These are phyloP conservation scores for Fusarium algeriense DNA, from an alignment of 2,329 filamentous ascomycete species.

Conservation along the genomic window DNA sequence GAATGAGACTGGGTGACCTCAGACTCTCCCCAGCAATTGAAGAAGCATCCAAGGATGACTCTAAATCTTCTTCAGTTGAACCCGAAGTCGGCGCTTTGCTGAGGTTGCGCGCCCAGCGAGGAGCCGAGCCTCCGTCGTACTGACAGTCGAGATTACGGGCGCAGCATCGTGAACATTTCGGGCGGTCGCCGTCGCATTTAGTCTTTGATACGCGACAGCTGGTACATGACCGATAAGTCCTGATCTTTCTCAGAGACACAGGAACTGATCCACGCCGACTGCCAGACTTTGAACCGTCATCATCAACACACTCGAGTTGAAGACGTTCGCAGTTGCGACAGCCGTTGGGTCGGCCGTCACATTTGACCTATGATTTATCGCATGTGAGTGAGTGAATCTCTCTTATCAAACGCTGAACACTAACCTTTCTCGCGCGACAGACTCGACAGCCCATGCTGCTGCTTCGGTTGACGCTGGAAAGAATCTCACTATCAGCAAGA, in stretches of 20 bases:
- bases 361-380: slow-evolving; percentile 53
- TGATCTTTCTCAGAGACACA: slow-evolving; percentile 54
- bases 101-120: slow-evolving; percentile 54
- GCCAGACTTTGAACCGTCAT: slow-evolving; percentile 49
- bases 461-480: slow-evolving; percentile 33
- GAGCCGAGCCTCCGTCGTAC: slow-evolving; percentile 55
- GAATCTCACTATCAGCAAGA: slow-evolving; percentile 29
- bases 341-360: slow-evolving; percentile 57
- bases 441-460: slow-evolving; percentile 56
- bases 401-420: slow-evolving; percentile 6
- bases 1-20: slow-evolving; percentile 44
- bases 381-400: slow-evolving; percentile 22
- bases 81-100: slow-evolving; percentile 43
- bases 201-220: slow-evolving; percentile 57
- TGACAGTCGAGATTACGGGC: slow-evolving; percentile 53
- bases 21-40: slow-evolving; percentile 37
- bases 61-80: slow-evolving; percentile 42
- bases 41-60: slow-evolving; percentile 34
- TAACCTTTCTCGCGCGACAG: slow-evolving; percentile 57
- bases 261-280: slow-evolving; percentile 43
- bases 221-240: slow-evolving; percentile 57
- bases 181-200: slow-evolving; percentile 57
- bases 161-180: slow-evolving; percentile 54
- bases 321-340: slow-evolving; percentile 59
- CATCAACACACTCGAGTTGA: slow-evolving; percentile 56